A percentile compares a stretch with the other conserved stretches of the same genome.
Conservation (phyloP, 352 stramenopile genomes). For the Pythium rhizo-oryzae region DNA sequence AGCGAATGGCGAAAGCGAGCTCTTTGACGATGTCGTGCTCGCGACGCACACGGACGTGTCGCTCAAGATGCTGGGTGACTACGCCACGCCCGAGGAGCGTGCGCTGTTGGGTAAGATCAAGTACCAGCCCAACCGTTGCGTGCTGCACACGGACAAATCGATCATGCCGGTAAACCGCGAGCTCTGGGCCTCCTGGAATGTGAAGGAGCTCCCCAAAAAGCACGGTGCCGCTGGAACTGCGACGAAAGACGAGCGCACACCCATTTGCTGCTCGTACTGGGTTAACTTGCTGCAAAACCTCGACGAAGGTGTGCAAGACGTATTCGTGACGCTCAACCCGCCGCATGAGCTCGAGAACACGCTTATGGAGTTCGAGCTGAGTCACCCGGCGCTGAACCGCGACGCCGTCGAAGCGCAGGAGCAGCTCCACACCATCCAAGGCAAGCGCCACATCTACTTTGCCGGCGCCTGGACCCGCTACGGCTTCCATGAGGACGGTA, state of each 20-base stretch:
- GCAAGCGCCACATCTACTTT: constrained; percentile 86
- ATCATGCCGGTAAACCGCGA: constrained; percentile 70
- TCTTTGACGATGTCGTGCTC: constrained; percentile 56
- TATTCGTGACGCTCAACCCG: constrained; percentile 92
- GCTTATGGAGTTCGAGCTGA: constrained; percentile 49
- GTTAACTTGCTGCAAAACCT: constrained; percentile 89
- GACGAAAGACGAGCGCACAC: constrained; percentile 32
- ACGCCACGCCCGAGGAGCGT: constrained; percentile 34
- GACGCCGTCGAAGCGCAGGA: constrained; percentile 56
- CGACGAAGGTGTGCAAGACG: constrained; percentile 42
- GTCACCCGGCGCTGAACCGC: constrained; percentile 83
- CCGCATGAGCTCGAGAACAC: constrained; percentile 48
- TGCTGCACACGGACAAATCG: constrained; percentile 40
- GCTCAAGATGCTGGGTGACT: constrained; percentile 26
- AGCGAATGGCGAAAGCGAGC: constrained; percentile 27
- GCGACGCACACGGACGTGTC: constrained; percentile 36
- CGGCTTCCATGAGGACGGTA: constrained; percentile 92
- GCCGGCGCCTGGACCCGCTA: constrained; percentile 87
- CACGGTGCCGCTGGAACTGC: constrained; percentile 11
- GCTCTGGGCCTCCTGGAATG: constrained; percentile 90
- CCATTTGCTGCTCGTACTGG: constrained; percentile 80
- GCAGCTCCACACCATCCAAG: constrained; percentile 57
- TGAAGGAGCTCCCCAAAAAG: constrained; percentile 46
- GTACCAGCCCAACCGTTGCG: constrained; percentile 39
- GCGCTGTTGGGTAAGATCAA: constrained; percentile 51